Evolutionary conservation across 1,139 yeast species (phyloP).

Genomic region (Yamadazyma jaroonii): DNA sequence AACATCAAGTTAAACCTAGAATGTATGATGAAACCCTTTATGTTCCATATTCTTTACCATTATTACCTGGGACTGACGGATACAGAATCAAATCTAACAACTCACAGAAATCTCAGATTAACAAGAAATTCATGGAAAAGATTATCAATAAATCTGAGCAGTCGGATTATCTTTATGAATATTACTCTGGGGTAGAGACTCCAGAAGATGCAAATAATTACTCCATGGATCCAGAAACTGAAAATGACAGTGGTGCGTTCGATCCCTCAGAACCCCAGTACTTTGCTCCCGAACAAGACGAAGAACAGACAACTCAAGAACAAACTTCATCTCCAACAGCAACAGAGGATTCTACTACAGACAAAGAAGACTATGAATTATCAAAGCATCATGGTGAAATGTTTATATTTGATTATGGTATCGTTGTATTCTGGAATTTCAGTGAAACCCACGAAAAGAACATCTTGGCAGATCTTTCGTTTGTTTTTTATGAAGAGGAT

Average conservation of each 20-base stretch:
- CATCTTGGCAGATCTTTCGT: constrained; percentile 85
- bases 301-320: constrained; percentile 2
- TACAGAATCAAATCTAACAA: constrained; percentile 79
- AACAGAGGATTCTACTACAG: not conserved
- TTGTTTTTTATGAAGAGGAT: constrained; percentile 50
- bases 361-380: constrained; percentile 31
- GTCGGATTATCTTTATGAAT: constrained; percentile 87
- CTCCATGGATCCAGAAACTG: constrained; percentile 47
- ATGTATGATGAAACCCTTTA: constrained; percentile 88
- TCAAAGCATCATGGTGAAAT: constrained; percentile 82
- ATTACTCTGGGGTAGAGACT: constrained; percentile 78
- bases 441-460: constrained; percentile 91
- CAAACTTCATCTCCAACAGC: not conserved
- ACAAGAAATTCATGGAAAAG: constrained; percentile 66
- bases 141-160: constrained; percentile 79
- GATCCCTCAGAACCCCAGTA: constrained; percentile 52
- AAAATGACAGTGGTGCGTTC: constrained; percentile 38
- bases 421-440: constrained; percentile 95
- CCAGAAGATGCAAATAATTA: constrained; percentile 63
- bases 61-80: constrained; percentile 85
- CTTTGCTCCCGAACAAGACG: constrained; percentile 35
- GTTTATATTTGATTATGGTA: constrained; percentile 88
- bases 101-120: constrained; percentile 60
- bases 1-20: constrained; percentile 83
- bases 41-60: constrained; percentile 84